These are phyloP conservation scores for Microsporum canis DNA, from an alignment of 2,329 filamentous ascomycete species.

Conservation along the genomic window DNA sequence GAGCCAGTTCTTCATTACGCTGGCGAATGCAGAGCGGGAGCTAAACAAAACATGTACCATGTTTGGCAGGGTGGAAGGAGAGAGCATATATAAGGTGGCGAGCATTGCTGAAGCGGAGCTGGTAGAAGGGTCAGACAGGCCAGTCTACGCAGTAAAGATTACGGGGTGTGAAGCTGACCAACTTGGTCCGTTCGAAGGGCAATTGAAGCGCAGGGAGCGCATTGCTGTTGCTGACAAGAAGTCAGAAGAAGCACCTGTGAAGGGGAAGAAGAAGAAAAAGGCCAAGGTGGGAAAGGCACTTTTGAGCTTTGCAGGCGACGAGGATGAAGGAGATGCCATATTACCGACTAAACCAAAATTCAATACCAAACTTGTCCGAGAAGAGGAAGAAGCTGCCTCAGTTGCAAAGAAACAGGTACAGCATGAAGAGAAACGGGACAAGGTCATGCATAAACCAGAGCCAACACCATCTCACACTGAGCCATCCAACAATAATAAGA, in stretches of 20 bases:
- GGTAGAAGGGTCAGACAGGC: conserved; percentile 65
- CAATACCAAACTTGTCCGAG: conserved; percentile 36
- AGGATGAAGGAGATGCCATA: conserved; percentile 26
- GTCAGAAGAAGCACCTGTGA: conserved; percentile 19
- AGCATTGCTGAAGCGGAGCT: conserved; percentile 87
- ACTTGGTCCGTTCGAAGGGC: conserved; percentile 35
- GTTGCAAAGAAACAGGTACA: conserved; percentile 12
- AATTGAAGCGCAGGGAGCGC: conserved; percentile 33
- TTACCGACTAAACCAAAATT: conserved; percentile 38
- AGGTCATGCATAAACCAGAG: not conserved
- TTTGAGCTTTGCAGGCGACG: conserved; percentile 37
- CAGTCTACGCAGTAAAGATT: conserved; percentile 75
- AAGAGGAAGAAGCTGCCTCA: conserved; percentile 16
- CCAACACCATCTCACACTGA: conserved; percentile 5
- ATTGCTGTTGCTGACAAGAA: conserved; percentile 20
- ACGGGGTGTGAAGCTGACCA: conserved; percentile 36
- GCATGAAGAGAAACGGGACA: conserved; percentile 6
- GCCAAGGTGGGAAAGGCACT: conserved; percentile 34
- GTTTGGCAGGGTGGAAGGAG: conserved; percentile 82
- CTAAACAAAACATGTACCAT: conserved; percentile 82
- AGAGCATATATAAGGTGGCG: conserved; percentile 91
- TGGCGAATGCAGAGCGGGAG: conserved; percentile 69
- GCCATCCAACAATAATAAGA: conserved; percentile 9
- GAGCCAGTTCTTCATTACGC: conserved; percentile 93
- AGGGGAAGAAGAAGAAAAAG: conserved; percentile 35